Evolutionary conservation across 257 asterid species (phyloP), one percentile per base, ranked within the genome.

Genomic region (Apocynum venetum): DNA sequence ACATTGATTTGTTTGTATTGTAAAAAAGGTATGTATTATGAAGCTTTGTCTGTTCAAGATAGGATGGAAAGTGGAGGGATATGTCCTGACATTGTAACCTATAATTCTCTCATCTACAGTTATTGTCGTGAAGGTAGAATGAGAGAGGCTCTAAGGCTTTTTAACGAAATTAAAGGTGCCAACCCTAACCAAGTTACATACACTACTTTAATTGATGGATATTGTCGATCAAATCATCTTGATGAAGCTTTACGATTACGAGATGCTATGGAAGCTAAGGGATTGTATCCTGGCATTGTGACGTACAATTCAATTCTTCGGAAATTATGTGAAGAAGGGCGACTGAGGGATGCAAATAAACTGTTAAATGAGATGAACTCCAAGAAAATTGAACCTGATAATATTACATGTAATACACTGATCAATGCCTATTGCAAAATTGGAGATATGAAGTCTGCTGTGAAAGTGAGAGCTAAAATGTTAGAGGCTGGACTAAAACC

Each of bases 11-110:
- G 97, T 1, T 79, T 95, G 91, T 95, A 93, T 78, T 91, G 97
- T 82, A 89, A 85, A 75, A 91, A 86, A 84, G 93, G 96, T 76
- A 91, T 95, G 98, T 94, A 95, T 82, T 93, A 95, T 49, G 97
- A 95, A 84, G 96, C 96, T 82, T 82, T 95, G 59, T 89, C 86
- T 3, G 87, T 95, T 79, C 98, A 91, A 79, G 94, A 95, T 76
- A 87, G 96, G 89, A 91, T 95, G 98, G 90, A 85, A 80, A 82
- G 85, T 75, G 81, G 85, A 19, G 92, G 91, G 61, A 78, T 95
- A 15, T 75, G 81, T 82, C 97, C 96, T 0, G 98, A 95, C 83
- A 95, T 91, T 61, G 89, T 95, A 19, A 92, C 98, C 66, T 90
- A 89, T 71, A 93, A 95, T 81, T 90, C 96, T 4, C 88, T 95